Evolutionary conservation across 2,329 filamentous ascomycete genomes (phyloP), one percentile per base, ranked within the genome.

Genomic region (Botrytis elliptica): DNA sequence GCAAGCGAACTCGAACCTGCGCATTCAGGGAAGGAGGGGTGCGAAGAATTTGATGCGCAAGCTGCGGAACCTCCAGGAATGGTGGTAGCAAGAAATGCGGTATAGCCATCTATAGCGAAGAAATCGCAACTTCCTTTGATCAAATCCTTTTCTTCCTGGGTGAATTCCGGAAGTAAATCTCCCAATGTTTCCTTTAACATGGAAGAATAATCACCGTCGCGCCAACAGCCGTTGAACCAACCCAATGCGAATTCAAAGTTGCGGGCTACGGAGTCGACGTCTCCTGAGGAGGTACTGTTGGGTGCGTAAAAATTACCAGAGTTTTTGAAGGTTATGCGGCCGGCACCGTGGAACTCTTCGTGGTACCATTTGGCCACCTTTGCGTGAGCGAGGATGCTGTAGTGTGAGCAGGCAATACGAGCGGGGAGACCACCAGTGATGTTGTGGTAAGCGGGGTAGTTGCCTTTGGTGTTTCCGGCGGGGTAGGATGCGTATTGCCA

Each of bases 51-150:
- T 9, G 77, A 73, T 1, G 80, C 75, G 74, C 84, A 85, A 16
- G 80, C 81, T 18, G 80, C 82, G 52, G 83, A 80, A 25, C 83
- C 83, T 70, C 81, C 81, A 18, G 73, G 46, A 9, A 80, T 80
- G 4, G 81, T 82, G 22, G 78, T 75, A 70, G 81, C 80, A 20
- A 79, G 79, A 70, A 76, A 81, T 2, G 82, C 85, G 0, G 87
- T 89, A 80, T 90, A 90, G 0, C 87, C 85, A 74, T 90, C 88
- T 46, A 90, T 85, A 4, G 84, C 87, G 62, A 88, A 84, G 75
- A 89, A 88, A 77, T 90, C 88, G 6, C 85, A 84, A 0, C 87
- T 88, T 22, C 85, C 84, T 29, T 84, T 83, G 42, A 88, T 85
- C 71, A 85, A 84, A 2, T 78, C 79, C 25, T 90, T 81, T 57